Evolutionary conservation across 2,329 filamentous ascomycete genomes (phyloP).

Genomic region (Neofusicoccum cordaticola): DNA sequence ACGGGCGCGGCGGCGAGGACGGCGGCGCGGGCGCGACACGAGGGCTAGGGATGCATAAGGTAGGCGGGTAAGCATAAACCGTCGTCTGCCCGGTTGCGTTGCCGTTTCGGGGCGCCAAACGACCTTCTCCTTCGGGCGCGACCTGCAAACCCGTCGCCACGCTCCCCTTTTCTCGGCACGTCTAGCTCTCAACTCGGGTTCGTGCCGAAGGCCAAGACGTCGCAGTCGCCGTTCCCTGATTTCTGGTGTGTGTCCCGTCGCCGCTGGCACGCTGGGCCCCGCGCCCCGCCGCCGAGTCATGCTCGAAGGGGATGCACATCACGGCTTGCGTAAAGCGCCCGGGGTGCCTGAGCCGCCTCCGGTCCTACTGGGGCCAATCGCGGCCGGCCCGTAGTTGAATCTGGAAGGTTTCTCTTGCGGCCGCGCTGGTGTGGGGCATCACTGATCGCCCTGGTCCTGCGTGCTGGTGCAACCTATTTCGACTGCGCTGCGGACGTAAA

Average conservation of each 20-base stretch:
- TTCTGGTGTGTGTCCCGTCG: no score
- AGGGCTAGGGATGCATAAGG: neutral
- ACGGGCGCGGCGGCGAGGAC: neutral
- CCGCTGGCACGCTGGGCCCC: no score
- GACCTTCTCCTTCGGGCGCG: constrained; percentile 2
- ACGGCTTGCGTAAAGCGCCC: no score
- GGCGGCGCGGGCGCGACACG: neutral
- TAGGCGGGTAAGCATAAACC: constrained; percentile 2
- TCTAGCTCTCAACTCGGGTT: neutral
- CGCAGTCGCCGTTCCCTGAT: neutral
- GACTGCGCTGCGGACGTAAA: neutral
- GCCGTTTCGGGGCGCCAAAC: neutral
- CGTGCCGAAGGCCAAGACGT: neutral
- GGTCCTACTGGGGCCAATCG: neutral
- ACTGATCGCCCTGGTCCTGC: no score
- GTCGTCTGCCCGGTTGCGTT: neutral
- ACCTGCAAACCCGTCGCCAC: neutral
- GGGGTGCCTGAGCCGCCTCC: neutral
- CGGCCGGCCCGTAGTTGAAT: no score
- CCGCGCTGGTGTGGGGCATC: no score
- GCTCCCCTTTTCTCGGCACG: neutral
- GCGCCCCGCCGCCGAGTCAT: neutral
- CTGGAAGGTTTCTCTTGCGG: no score
- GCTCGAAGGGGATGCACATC: no score
- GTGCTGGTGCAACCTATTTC: neutral